Conservation (phyloP, 108 stramenopile species). For the Nitzschia sp. region DNA sequence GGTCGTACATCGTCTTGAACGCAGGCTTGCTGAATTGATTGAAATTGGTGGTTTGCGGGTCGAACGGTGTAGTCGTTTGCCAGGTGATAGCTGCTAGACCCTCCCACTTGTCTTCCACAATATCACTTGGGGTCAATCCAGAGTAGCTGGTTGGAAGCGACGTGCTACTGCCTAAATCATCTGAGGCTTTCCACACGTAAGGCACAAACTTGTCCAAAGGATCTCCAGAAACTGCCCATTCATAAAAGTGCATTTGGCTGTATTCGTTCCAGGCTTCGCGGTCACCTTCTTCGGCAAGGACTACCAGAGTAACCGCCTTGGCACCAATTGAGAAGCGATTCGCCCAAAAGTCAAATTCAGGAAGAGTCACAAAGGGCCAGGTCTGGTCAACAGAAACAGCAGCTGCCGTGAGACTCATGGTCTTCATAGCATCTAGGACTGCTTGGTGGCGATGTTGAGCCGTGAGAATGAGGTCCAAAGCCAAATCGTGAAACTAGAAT, state of each 20-base stretch:
- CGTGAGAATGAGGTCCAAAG: background rate
- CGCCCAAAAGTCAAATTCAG: slow-evolving; percentile 12
- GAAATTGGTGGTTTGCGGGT: background rate
- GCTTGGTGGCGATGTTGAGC: slow-evolving; percentile 10
- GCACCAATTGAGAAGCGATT: slow-evolving; percentile 13
- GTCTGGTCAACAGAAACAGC: background rate
- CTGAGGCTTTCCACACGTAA: background rate
- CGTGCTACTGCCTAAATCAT: background rate
- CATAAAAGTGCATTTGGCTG: background rate
- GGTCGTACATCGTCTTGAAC: background rate
- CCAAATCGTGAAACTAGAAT: slow-evolving; percentile 3
- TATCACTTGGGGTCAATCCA: background rate
- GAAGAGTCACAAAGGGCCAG: slow-evolving; percentile 14
- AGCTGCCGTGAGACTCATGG: slow-evolving; percentile 15
- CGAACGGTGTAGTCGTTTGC: slow-evolving; percentile 8
- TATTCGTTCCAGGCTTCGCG: slow-evolving; percentile 5
- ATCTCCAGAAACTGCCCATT: background rate
- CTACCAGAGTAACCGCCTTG: background rate
- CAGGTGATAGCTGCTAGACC: slow-evolving; percentile 4
- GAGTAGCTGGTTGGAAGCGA: background rate
- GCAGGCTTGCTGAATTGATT: background rate
- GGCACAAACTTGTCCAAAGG: background rate
- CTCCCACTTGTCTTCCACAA: background rate
- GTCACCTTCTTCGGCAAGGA: slow-evolving; percentile 4
- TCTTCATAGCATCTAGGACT: slow-evolving; percentile 4